Evolutionary conservation across 1,139 yeast species (phyloP).

Genomic region (Hyphopichia fennica): DNA sequence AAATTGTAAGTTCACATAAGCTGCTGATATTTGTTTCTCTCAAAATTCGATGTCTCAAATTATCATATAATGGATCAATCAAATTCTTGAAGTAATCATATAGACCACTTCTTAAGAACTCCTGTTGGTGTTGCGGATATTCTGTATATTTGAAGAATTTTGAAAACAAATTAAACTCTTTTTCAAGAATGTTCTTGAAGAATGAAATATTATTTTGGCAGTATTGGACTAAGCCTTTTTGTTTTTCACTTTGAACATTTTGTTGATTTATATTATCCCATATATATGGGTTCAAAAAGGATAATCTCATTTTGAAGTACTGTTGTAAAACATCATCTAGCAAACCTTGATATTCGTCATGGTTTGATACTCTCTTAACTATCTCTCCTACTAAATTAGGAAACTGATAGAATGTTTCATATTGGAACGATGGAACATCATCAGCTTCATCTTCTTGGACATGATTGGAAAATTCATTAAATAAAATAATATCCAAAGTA

Average conservation of each 20-base stretch:
- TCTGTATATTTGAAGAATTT: conserved; percentile 40
- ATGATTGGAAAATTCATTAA: conserved; percentile 52
- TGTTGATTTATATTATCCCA: conserved; percentile 31
- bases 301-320: conserved; percentile 59
- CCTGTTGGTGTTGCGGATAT: conserved; percentile 7
- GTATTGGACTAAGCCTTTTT: conserved; percentile 45
- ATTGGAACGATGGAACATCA: too few relatives aligned
- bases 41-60: conserved; percentile 61
- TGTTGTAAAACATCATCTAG: conserved; percentile 62
- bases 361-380: conserved; percentile 43
- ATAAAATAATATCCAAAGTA: conserved; percentile 35
- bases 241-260: conserved; percentile 16
- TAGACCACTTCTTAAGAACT: conserved; percentile 31
- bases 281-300: conserved; percentile 46
- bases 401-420: conserved; percentile 27
- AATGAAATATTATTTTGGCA: conserved; percentile 61
- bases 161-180: conserved; percentile 60
- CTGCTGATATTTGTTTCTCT: conserved; percentile 66
- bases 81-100: conserved; percentile 59
- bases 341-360: conserved; percentile 65
- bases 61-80: conserved; percentile 77
- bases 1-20: conserved; percentile 73
- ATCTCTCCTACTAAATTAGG: conserved; percentile 52
- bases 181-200: conserved; percentile 56
- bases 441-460: conserved; percentile 17